Evolutionary conservation across 2,329 filamentous ascomycete species (phyloP).

Genomic region (Penicillium sp.): DNA sequence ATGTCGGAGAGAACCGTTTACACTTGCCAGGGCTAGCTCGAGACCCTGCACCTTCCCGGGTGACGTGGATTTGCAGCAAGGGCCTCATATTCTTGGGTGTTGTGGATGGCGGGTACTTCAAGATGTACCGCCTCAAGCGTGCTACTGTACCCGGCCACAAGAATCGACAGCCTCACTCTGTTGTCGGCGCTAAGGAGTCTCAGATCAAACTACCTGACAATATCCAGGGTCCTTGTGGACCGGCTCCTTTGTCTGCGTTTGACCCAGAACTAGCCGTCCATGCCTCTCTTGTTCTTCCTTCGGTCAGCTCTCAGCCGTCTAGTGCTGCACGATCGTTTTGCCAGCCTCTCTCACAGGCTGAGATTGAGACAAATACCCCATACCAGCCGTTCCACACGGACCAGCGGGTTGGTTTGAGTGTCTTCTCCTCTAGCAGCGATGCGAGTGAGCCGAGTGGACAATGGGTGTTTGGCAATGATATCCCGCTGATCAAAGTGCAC

Average conservation of each 20-base stretch:
- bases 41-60: slow-evolving; percentile 42
- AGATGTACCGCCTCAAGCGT: slow-evolving; percentile 44
- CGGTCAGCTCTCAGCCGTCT: slow-evolving; percentile 42
- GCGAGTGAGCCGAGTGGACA: slow-evolving; percentile 39
- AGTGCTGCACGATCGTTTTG: slow-evolving; percentile 40
- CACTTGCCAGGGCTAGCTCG: slow-evolving; percentile 43
- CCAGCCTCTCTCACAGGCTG: slow-evolving; percentile 68
- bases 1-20: slow-evolving; percentile 50
- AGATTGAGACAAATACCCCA: slow-evolving; percentile 92
- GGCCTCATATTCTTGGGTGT: slow-evolving; percentile 45
- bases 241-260: slow-evolving; percentile 56
- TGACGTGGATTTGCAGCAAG: slow-evolving; percentile 47
- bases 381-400: slow-evolving; percentile 97
- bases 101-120: slow-evolving; percentile 46
- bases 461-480: slow-evolving; percentile 56
- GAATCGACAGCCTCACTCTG: slow-evolving; percentile 53
- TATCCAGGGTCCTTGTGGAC: slow-evolving; percentile 59
- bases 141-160: slow-evolving; percentile 51
- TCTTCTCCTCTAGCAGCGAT: slow-evolving; percentile 51
- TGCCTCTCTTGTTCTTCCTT: slow-evolving; percentile 45
- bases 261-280: slow-evolving; percentile 43
- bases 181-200: slow-evolving; percentile 57
- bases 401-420: slow-evolving; percentile 72
- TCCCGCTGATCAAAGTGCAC: slow-evolving; percentile 49
- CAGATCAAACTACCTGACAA: slow-evolving; percentile 67